Percentiles rank a stretch among this genome's conserved stretches.
phyloP scores from a whole-genome alignment of 805 yeast genomes.

The Schizosaccharomyces lindneri region DNA sequence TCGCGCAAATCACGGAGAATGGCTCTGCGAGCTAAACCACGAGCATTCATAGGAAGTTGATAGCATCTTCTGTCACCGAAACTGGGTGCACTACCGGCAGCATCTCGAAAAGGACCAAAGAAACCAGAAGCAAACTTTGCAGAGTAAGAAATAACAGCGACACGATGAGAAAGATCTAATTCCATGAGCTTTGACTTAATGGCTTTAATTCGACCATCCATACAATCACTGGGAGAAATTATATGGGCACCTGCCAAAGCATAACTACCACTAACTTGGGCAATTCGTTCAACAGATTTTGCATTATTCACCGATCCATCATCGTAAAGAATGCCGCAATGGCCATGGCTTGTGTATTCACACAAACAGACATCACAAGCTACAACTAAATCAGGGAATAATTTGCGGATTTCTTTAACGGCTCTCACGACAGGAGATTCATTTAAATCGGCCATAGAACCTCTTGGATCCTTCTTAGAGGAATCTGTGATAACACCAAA shows the following conservation, averaged over 20 bases:
- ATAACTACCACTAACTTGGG: constrained; percentile 83
- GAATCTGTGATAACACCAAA: constrained; percentile 74
- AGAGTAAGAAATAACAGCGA: constrained; percentile 75
- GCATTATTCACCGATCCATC: constrained; percentile 70
- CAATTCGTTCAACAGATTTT: constrained; percentile 52
- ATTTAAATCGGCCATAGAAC: constrained; percentile 86
- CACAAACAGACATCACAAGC: constrained; percentile 91
- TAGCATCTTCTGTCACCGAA: constrained; percentile 80
- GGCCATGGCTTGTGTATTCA: constrained; percentile 95
- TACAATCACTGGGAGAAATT: constrained; percentile 95
- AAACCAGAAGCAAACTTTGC: constrained; percentile 81
- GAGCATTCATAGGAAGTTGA: constrained; percentile 80
- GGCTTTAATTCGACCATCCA: constrained; percentile 78
- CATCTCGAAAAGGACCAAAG: constrained; percentile 95
- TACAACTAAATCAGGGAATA: constrained; percentile 64
- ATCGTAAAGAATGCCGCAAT: constrained; percentile 72
- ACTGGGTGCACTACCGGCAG: constrained; percentile 78
- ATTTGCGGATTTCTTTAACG: constrained; percentile 32
- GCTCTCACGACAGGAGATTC: constrained; percentile 80
- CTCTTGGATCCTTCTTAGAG: constrained; percentile 54
- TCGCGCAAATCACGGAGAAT: constrained; percentile 61
- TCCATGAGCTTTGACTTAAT: constrained; percentile 66
- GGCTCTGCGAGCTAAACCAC: constrained; percentile 86
- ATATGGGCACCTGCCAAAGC: constrained; percentile 89
- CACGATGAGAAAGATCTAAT: constrained; percentile 62